phyloP scores from a whole-genome alignment of 2,329 filamentous ascomycete genomes.

The Fusarium sp. region DNA sequence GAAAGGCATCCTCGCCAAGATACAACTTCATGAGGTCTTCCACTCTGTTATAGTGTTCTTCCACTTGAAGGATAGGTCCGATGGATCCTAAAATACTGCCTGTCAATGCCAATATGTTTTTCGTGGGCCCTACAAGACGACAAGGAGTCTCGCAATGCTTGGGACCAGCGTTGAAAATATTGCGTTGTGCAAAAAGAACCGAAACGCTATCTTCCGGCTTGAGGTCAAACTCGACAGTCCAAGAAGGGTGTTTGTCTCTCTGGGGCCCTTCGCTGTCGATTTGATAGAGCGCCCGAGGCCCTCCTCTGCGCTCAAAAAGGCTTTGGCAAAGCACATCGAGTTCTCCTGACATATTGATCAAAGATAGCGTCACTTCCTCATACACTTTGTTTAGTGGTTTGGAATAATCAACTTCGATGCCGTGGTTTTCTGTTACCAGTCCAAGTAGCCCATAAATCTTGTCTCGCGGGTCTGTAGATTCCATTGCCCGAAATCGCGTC shows the following conservation, averaged over 20 bases:
- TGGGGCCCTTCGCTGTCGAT: too few relatives aligned
- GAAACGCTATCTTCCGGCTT: not conserved
- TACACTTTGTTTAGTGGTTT: constrained; percentile 5
- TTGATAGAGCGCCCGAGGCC: not conserved
- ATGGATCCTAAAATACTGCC: constrained; percentile 6
- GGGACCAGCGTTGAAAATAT: constrained; percentile 10
- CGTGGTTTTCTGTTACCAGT: constrained; percentile 21
- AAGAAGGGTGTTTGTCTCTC: constrained; percentile 2
- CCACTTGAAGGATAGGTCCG: not conserved
- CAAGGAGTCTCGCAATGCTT: constrained; percentile 7
- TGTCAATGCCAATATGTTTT: not conserved
- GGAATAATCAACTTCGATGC: constrained; percentile 18
- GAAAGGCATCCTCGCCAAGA: not conserved
- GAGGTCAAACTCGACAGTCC: constrained; percentile 16
- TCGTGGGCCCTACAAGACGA: not conserved
- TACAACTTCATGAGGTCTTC: not conserved
- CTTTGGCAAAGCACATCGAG: constrained; percentile 35
- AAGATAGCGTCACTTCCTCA: not conserved
- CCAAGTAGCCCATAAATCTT: constrained; percentile 26
- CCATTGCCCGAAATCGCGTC: constrained; percentile 5
- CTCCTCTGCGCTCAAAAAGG: constrained; percentile 5
- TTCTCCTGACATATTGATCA: constrained; percentile 22
- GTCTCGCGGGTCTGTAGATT: constrained; percentile 21
- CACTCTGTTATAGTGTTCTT: fast-evolving
- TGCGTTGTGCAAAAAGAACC: constrained; percentile 27